These are phyloP conservation scores for Globisporangium abappressorium DNA, from an alignment of 352 stramenopile species.

Conservation along the genomic window DNA sequence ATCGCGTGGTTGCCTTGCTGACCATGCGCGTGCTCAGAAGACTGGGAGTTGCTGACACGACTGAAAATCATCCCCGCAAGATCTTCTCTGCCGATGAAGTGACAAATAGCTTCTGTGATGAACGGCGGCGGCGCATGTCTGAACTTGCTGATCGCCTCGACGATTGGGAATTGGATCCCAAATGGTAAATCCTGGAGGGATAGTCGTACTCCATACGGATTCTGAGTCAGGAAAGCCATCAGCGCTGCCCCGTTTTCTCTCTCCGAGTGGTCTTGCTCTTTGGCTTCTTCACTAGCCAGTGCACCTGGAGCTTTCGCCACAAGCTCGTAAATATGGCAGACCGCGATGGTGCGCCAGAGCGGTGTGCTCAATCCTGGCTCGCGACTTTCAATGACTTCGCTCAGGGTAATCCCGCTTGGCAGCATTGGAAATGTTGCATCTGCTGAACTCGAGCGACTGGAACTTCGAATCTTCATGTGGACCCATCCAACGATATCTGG, in stretches of 20 bases:
- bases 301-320: conserved; percentile 15
- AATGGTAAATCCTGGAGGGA: conserved; percentile 56
- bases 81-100: conserved; percentile 61
- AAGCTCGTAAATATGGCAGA: conserved; percentile 46
- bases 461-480: conserved; percentile 19
- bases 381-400: not conserved
- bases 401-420: conserved; percentile 1
- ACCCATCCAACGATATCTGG: conserved; percentile 61
- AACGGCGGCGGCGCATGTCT: conserved; percentile 57
- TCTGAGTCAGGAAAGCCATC: conserved; percentile 50
- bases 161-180: conserved; percentile 54
- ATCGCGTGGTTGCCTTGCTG: not conserved
- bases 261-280: not conserved
- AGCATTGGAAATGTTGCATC: conserved; percentile 28
- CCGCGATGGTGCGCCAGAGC: conserved; percentile 29
- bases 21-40: not conserved
- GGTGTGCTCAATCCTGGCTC: conserved; percentile 1
- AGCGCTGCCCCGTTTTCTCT: conserved; percentile 25
- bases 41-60: not conserved
- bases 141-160: conserved; percentile 53
- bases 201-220: conserved; percentile 31
- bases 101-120: conserved; percentile 51
- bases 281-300: not conserved
- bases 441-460: not conserved
- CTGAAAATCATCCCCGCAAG: conserved; percentile 28